Base-by-base conservation (phyloP, 148 eudicot genomes). In the Vaccinium vitisidaea region DNA sequence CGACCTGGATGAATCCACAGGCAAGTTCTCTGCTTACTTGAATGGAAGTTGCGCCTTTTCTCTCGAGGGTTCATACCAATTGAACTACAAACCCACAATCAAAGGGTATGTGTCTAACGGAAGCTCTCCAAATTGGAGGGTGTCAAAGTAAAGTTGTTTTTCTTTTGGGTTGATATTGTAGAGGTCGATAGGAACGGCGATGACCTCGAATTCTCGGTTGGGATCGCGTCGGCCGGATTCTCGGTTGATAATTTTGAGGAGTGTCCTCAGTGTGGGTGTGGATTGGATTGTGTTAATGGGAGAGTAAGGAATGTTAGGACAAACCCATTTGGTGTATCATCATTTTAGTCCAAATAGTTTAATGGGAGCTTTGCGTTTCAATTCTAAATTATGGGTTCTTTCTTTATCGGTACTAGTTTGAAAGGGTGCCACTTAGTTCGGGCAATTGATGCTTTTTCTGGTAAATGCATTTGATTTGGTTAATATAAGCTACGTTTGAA, bases 211-310 rank as follows among this genome's bases (percentile, higher is more conserved):
- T 92, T 92, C 76, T 90, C 91, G 1, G 92, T 92, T 5, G 94
- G 92, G 10, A 83, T 92, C 25, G 88, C 87, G 71, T 90, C 92
- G 7, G 92, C 94, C 59, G 83, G 82, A 15, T 90, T 90, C 23
- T 87, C 88, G 0, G 59, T 90, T 70, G 90, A 88, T 19, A 90
- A 87, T 13, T 90, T 92, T 19, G 87, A 86, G 0, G 88, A 84
- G 48, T 82, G 90, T 50, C 92, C 92, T 9, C 83, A 81, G 5
- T 92, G 94, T 83, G 94, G 91, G 1, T 92, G 94, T 81, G 92
- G 94, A 18, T 85, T 90, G 71, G 87, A 89, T 69, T 92, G 94
- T n/a, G 83, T 5, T 18, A 9, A 58, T 77, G 56, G 74, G 48
- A 79, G 10, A 49, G 49, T 8, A 11, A 65, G 70, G 50, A 65